Evolutionary conservation across 2,329 filamentous ascomycete species (phyloP).

Genomic region (Passalora sequoiae): DNA sequence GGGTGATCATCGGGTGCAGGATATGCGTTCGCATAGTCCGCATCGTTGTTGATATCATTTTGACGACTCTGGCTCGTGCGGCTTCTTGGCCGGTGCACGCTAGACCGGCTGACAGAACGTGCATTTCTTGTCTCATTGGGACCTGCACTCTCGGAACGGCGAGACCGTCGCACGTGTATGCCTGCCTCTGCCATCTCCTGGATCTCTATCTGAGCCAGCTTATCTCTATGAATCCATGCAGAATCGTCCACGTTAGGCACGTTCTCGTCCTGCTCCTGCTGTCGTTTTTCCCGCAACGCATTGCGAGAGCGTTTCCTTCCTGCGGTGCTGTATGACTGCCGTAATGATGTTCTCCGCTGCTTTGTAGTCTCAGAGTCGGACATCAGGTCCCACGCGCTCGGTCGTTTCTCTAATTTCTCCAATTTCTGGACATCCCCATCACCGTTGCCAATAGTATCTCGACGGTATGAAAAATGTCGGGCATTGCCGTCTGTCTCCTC

Average conservation of each 20-base stretch:
- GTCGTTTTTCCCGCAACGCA: conserved; percentile 20
- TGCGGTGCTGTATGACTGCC: conserved; percentile 17
- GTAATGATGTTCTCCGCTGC: conserved; percentile 23
- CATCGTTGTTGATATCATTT: conserved; percentile 19
- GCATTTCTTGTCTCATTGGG: conserved; percentile 41
- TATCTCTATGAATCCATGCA: conserved; percentile 83
- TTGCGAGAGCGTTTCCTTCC: conserved; percentile 28
- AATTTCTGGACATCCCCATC: conserved; percentile 8
- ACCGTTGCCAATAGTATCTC: background rate
- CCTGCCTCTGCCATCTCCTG: conserved; percentile 75
- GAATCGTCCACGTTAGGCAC: conserved; percentile 48
- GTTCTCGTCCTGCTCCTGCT: conserved; percentile 9
- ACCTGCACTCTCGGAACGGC: conserved; percentile 44
- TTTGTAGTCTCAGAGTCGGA: conserved; percentile 28
- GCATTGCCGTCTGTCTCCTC: conserved; percentile 22
- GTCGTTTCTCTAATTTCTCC: conserved; percentile 11
- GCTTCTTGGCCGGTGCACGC: conserved; percentile 12
- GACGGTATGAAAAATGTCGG: conserved; percentile 8
- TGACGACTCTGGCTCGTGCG: conserved; percentile 23
- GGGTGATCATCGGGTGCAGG: conserved; percentile 18
- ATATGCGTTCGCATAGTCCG: conserved; percentile 22
- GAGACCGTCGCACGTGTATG: conserved; percentile 54
- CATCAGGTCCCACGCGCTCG: conserved; percentile 21
- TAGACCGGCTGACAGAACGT: conserved; percentile 29
- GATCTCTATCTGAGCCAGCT: conserved; percentile 74